Conservation (phyloP, 371 early-diverging fungal genomes). For the Actinomucor elegans region DNA sequence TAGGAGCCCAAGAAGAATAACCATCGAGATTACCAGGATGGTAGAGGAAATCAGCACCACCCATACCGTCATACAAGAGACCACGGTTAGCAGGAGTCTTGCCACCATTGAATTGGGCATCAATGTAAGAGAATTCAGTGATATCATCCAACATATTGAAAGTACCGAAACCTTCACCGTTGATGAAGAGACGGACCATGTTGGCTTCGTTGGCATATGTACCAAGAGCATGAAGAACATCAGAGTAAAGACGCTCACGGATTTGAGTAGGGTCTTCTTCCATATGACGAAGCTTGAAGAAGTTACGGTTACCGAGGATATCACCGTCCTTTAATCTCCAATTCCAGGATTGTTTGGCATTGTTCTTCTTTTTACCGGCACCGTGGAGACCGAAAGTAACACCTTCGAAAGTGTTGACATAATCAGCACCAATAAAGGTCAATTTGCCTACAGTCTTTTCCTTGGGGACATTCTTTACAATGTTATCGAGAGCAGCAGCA, state of each 20-base stretch:
- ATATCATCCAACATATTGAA: conserved; percentile 59
- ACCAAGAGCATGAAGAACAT: conserved; percentile 50
- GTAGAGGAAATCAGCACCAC: conserved; percentile 51
- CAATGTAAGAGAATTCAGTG: conserved; percentile 47
- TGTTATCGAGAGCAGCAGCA: conserved; percentile 18
- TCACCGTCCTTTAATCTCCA: conserved; percentile 36
- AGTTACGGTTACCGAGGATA: conserved; percentile 40
- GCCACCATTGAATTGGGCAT: conserved; percentile 46
- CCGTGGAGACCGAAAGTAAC: conserved; percentile 50
- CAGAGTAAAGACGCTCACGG: conserved; percentile 58
- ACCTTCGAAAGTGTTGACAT: conserved; percentile 37
- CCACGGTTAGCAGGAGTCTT: conserved; percentile 44
- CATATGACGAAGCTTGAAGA: conserved; percentile 58
- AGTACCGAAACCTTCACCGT: conserved; percentile 49
- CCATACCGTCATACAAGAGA: conserved; percentile 54
- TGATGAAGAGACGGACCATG: conserved; percentile 55
- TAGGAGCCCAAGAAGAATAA: conserved; percentile 37
- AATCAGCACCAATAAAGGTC: conserved; percentile 47
- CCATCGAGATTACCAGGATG: conserved; percentile 24
- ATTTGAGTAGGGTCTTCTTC: conserved; percentile 63
- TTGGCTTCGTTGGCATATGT: conserved; percentile 51
- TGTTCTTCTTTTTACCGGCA: conserved; percentile 57
- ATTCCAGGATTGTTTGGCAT: conserved; percentile 62
- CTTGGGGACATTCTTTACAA: conserved; percentile 31
- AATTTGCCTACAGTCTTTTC: conserved; percentile 26